Evolutionary conservation across 495 filamentous ascomycete species (phyloP).

Genomic region (Annulohypoxylon maeteangense): DNA sequence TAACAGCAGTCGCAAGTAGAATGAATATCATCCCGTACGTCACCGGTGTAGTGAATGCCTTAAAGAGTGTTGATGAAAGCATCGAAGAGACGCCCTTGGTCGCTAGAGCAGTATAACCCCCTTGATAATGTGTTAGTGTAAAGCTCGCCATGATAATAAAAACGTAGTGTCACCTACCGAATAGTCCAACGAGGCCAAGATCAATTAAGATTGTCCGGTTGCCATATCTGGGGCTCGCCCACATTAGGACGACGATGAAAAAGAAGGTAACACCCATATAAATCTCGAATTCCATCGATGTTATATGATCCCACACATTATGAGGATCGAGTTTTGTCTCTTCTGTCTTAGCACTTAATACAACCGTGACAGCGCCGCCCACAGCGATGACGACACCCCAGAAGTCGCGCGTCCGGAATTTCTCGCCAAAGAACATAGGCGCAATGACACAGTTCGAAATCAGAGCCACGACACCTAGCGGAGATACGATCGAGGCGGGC

Average conservation of each 20-base stretch:
- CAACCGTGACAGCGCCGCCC: slow-evolving; percentile 89
- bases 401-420: slow-evolving; percentile 84
- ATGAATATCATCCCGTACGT: slow-evolving; percentile 84
- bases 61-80: slow-evolving; percentile 87
- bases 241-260: slow-evolving; percentile 79
- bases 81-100: slow-evolving; percentile 97
- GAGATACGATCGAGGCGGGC: slow-evolving; percentile 98
- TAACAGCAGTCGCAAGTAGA: slow-evolving; percentile 82
- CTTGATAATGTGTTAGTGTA: slow-evolving; percentile 59
- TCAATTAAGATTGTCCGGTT: slow-evolving; percentile 89
- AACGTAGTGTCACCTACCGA: slow-evolving; percentile 68
- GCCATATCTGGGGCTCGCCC: slow-evolving; percentile 84
- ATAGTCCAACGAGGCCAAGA: slow-evolving; percentile 89
- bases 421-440: slow-evolving; percentile 89
- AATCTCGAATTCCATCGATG: slow-evolving; percentile 87
- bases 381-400: slow-evolving; percentile 88
- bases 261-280: slow-evolving; percentile 81
- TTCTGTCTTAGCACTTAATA: slow-evolving; percentile 87
- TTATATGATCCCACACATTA: slow-evolving; percentile 90
- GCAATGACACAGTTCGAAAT: slow-evolving; percentile 97
- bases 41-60: slow-evolving; percentile 87
- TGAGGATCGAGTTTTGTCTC: slow-evolving; percentile 92
- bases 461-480: slow-evolving; percentile 91
- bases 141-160: slow-evolving; percentile 1
- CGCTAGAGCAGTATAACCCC: slow-evolving; percentile 92